Percentiles rank a stretch among this genome's conserved stretches.
phyloP scores from a whole-genome alignment of 2,329 filamentous ascomycete species.

The Diaporthe sp. region DNA sequence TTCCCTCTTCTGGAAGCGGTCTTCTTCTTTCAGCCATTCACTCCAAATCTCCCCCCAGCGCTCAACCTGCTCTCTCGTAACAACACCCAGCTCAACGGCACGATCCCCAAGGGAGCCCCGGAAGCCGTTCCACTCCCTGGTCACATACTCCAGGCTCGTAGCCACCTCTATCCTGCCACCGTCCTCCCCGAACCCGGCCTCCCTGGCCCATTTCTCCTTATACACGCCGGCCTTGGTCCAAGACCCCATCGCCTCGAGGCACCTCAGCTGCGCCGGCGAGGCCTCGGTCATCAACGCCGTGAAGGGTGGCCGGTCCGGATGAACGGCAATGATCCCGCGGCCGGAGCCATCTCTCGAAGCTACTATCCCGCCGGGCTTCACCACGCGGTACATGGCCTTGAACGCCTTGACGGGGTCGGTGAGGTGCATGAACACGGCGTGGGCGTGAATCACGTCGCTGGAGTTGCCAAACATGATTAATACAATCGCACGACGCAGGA shows the following conservation, averaged over 20 bases:
- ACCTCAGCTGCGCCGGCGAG: neutral
- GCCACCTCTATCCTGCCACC: neutral
- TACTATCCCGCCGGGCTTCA: slow-evolving; percentile 8
- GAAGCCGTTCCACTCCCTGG: neutral
- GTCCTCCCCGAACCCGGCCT: slow-evolving; percentile 8
- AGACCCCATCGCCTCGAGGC: neutral
- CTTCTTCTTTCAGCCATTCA: neutral
- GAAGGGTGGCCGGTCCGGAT: neutral
- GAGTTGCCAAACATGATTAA: neutral
- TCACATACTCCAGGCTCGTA: neutral
- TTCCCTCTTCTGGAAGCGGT: neutral
- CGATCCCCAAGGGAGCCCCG: neutral
- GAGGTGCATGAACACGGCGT: slow-evolving; percentile 72
- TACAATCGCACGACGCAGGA: no score
- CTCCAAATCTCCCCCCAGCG: neutral
- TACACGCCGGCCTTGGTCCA: neutral
- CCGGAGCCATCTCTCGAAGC: slow-evolving; percentile 5
- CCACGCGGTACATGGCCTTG: slow-evolving; percentile 67
- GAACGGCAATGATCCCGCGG: neutral
- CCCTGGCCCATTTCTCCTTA: slow-evolving; percentile 5
- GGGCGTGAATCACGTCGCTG: slow-evolving; percentile 69
- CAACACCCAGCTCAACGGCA: neutral
- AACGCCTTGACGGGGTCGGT: slow-evolving; percentile 63
- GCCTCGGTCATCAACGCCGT: neutral
- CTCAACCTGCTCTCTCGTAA: neutral